These are phyloP conservation scores for Phoenix roebelenii DNA, from an alignment of 176 grass and related monocot species.

Conservation along the genomic window DNA sequence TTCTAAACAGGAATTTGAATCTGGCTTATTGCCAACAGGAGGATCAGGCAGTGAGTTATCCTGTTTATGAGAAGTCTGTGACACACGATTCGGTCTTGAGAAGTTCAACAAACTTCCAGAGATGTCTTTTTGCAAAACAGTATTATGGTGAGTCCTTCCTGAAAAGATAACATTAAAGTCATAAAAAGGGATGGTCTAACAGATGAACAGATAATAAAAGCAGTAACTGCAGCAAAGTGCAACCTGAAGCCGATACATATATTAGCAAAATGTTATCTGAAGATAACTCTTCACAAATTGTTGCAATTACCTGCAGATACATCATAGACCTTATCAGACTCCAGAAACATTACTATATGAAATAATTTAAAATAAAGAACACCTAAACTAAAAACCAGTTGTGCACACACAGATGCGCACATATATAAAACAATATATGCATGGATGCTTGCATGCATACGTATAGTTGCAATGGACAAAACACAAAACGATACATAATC, in stretches of 20 bases:
- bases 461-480: no score
- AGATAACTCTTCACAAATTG: constrained; percentile 73
- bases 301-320: constrained; percentile 67
- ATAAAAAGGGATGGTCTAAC: constrained; percentile 20
- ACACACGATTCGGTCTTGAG: neutral
- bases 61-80: constrained; percentile 6
- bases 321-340: constrained; percentile 5
- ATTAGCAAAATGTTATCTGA: constrained; percentile 80
- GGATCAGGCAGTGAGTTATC: constrained; percentile 10
- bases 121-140: constrained; percentile 44
- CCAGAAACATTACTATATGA: neutral
- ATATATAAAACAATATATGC: no score
- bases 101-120: constrained; percentile 31
- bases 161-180: constrained; percentile 10
- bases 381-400: no score
- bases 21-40: constrained; percentile 23
- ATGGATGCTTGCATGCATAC: no score
- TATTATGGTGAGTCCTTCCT: constrained; percentile 48
- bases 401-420: no score
- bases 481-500: no score
- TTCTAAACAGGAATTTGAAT: constrained; percentile 36
- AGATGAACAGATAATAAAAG: constrained; percentile 11
- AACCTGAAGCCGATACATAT: constrained; percentile 96
- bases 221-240: constrained; percentile 21
- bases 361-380: no score